phyloP scores from a whole-genome alignment of 306 rosid genomes.

The Lathyrus oleraceus region DNA sequence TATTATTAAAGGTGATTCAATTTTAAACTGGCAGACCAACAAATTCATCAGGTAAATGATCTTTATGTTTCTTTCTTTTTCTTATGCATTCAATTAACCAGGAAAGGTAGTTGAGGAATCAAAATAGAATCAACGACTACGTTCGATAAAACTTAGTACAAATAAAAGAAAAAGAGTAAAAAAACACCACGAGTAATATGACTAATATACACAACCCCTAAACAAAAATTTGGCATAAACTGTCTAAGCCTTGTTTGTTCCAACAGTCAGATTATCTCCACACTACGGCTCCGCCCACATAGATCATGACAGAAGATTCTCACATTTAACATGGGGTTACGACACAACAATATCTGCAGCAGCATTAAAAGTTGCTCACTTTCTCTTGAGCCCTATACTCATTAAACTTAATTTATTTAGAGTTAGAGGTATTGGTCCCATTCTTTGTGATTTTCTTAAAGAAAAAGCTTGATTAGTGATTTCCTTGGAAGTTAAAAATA shows the following conservation, averaged over 20 bases:
- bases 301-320: slow-evolving; percentile 27
- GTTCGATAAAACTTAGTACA: neutral
- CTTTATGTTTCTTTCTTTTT: neutral
- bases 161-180: neutral
- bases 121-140: neutral
- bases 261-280: slow-evolving; percentile 6
- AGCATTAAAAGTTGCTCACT: neutral
- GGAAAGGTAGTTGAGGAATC: slow-evolving; percentile 1
- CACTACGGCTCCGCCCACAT: neutral
- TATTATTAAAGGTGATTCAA: neutral
- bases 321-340: neutral
- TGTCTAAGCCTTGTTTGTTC: neutral
- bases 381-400: neutral
- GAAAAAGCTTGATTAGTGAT: neutral
- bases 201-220: slow-evolving; percentile 10
- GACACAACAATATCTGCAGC: neutral
- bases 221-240: neutral
- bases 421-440: slow-evolving; percentile 21
- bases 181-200: neutral
- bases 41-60: neutral
- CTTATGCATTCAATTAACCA: neutral
- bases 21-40: neutral
- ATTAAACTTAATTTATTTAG: slow-evolving; percentile 1
- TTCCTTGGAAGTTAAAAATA: neutral
- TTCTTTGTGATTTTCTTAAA: slow-evolving; percentile 1